phyloP scores from a whole-genome alignment of 2,329 filamentous ascomycete species.

The Immersiporthe knoxdaviesiana region DNA sequence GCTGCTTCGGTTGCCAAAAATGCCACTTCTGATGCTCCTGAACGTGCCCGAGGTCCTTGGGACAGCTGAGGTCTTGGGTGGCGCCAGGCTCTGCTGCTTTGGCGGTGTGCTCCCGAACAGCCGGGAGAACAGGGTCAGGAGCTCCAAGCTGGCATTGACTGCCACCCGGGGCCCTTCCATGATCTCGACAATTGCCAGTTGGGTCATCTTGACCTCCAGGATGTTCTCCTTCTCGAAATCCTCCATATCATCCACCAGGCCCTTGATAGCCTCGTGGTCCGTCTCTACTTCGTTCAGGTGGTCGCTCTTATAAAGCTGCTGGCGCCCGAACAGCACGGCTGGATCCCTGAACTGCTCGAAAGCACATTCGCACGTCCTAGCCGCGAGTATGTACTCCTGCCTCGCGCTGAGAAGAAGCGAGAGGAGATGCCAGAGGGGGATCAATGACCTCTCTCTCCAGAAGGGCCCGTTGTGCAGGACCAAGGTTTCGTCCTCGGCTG shows the following conservation, averaged over 20 bases:
- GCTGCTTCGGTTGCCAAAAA: slow-evolving; percentile 65
- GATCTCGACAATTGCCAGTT: slow-evolving; percentile 81
- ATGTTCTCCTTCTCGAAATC: slow-evolving; percentile 83
- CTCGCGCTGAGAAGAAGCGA: slow-evolving; percentile 83
- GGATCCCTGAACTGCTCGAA: slow-evolving; percentile 86
- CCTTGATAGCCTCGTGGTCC: slow-evolving; percentile 40
- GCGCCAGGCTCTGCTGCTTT: slow-evolving; percentile 47
- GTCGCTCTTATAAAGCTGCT: slow-evolving; percentile 65
- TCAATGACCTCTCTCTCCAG: slow-evolving; percentile 66
- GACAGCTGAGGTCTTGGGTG: slow-evolving; percentile 51
- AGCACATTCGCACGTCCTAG: slow-evolving; percentile 83
- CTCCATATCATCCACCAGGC: slow-evolving; percentile 78
- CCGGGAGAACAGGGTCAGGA: slow-evolving; percentile 78
- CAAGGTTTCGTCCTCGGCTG: slow-evolving; percentile 49
- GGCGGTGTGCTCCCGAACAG: slow-evolving; percentile 68
- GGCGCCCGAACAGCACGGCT: slow-evolving; percentile 68
- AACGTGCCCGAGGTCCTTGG: slow-evolving; percentile 74
- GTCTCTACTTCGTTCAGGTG: slow-evolving; percentile 64
- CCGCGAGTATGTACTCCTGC: slow-evolving; percentile 81
- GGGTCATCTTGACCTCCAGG: slow-evolving; percentile 95
- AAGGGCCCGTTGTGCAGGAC: slow-evolving; percentile 52
- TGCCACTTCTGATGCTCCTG: slow-evolving; percentile 71
- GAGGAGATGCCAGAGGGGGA: slow-evolving; percentile 90
- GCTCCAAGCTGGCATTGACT: slow-evolving; percentile 84
- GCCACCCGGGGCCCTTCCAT: slow-evolving; percentile 82